Conservation (phyloP, 1,284 basidiomycete species). For the Leccinum solheimii region DNA sequence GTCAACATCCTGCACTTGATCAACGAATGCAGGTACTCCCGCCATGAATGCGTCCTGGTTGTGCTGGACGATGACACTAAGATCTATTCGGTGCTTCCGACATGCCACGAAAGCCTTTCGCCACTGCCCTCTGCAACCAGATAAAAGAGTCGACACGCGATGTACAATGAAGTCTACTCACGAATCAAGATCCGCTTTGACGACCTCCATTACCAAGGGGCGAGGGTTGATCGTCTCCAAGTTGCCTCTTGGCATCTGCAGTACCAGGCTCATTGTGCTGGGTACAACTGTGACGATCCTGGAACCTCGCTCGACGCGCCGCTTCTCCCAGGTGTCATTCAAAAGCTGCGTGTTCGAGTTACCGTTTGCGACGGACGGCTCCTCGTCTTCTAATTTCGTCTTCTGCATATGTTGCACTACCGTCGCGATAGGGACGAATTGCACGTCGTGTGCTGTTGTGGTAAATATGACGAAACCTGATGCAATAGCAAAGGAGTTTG, state of each 20-base stretch:
- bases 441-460: conserved; percentile 79
- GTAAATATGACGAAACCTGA: conserved; percentile 87
- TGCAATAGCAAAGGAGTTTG: conserved; percentile 81
- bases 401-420: conserved; percentile 28
- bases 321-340: conserved; percentile 58
- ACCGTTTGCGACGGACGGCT: conserved; percentile 30
- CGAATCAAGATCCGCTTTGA: conserved; percentile 72
- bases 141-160: conserved; percentile 2
- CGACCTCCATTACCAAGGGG: conserved; percentile 85
- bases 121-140: conserved; percentile 58
- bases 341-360: conserved; percentile 34
- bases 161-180: conserved; percentile 41
- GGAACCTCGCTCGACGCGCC: conserved; percentile 85
- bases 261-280: conserved; percentile 83
- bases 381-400: conserved; percentile 1
- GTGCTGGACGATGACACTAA: conserved; percentile 86
- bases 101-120: conserved; percentile 88
- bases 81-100: conserved; percentile 91
- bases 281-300: conserved; percentile 84
- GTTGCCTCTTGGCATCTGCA: conserved; percentile 99
- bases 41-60: conserved; percentile 68
- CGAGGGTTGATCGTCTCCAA: conserved; percentile 94
- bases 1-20: conserved; percentile 88
- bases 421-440: conserved; percentile 60
- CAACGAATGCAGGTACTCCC: conserved; percentile 67